These are phyloP conservation scores for Sparassis latifolia DNA, from an alignment of 1,284 basidiomycete genomes.

Conservation along the genomic window DNA sequence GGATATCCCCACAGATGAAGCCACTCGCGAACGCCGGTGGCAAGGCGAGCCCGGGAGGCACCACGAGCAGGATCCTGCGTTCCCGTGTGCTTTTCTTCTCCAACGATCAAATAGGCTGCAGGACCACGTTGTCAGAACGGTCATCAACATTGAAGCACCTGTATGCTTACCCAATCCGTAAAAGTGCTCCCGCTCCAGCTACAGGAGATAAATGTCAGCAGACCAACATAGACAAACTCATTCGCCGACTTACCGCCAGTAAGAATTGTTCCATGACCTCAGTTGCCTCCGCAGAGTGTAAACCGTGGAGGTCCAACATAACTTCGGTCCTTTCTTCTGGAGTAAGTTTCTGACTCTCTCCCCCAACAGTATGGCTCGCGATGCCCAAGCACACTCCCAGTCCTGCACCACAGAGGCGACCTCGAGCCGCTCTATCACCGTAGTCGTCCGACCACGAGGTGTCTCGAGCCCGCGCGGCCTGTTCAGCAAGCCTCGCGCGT, in stretches of 20 bases:
- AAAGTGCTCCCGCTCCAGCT: constrained; percentile 84
- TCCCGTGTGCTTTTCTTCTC: constrained; percentile 94
- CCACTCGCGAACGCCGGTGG: constrained; percentile 83
- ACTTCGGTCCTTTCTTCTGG: constrained; percentile 81
- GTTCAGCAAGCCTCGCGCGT: constrained; percentile 68
- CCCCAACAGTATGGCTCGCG: constrained; percentile 48
- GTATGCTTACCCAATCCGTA: constrained; percentile 66
- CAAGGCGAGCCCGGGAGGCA: constrained; percentile 75
- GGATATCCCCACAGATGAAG: constrained; percentile 91
- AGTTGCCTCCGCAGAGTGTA: constrained; percentile 89
- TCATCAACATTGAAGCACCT: background rate
- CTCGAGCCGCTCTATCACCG: constrained; percentile 69
- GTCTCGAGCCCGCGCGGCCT: constrained; percentile 67
- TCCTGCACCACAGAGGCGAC: constrained; percentile 74
- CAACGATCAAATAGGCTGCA: constrained; percentile 84
- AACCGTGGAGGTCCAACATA: constrained; percentile 78
- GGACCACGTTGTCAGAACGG: constrained; percentile 5
- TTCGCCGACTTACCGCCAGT: constrained; percentile 55
- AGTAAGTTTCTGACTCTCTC: constrained; percentile 48
- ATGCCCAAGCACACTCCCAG: constrained; percentile 85
- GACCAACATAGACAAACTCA: background rate
- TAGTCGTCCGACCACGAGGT: constrained; percentile 79
- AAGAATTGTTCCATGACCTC: constrained; percentile 91
- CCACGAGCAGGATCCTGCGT: constrained; percentile 78
- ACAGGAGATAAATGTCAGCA: constrained; percentile 9